phyloP scores from a whole-genome alignment of 108 stramenopile species.

The Cylindrotheca closterium region DNA sequence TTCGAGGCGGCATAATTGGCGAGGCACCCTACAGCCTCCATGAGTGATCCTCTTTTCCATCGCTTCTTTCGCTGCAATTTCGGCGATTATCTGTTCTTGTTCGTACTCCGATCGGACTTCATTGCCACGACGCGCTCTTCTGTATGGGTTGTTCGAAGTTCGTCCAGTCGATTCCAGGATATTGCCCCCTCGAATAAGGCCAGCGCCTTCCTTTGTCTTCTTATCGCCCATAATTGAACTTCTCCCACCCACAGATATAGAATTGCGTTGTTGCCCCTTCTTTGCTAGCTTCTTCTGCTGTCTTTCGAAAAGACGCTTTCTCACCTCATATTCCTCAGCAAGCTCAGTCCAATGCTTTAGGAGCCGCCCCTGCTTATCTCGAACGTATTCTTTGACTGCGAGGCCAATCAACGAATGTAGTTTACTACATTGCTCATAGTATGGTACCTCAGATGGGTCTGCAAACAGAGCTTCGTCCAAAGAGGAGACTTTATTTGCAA shows the following conservation, averaged over 20 bases:
- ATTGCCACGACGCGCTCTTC: constrained; percentile 69
- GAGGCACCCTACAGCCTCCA: constrained; percentile 74
- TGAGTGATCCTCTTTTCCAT: constrained; percentile 83
- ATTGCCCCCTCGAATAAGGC: constrained; percentile 11
- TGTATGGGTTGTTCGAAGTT: constrained; percentile 76
- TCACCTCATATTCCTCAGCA: constrained; percentile 70
- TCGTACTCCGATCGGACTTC: constrained; percentile 85
- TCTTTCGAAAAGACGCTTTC: constrained; percentile 54
- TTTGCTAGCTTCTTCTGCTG: constrained; percentile 37
- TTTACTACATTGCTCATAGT: constrained; percentile 50
- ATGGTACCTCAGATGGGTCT: constrained; percentile 72
- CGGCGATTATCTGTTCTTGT: constrained; percentile 88
- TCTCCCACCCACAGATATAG: constrained; percentile 39
- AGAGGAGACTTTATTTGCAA: constrained; percentile 68
- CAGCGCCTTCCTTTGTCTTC: constrained; percentile 2
- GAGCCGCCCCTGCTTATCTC: constrained; percentile 52
- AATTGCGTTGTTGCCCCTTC: constrained; percentile 38
- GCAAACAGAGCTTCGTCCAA: constrained; percentile 66
- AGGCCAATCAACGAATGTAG: constrained; percentile 50
- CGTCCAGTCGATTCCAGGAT: constrained; percentile 35
- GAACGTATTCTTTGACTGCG: constrained; percentile 65
- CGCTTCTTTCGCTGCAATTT: constrained; percentile 82
- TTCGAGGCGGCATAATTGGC: constrained; percentile 61
- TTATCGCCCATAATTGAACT: constrained; percentile 27
- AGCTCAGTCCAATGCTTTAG: constrained; percentile 58